Percentiles rank a stretch among this genome's conserved stretches.
Evolutionary conservation across 495 filamentous ascomycete genomes (phyloP).

Genomic region (Cryomyces antarcticus): DNA sequence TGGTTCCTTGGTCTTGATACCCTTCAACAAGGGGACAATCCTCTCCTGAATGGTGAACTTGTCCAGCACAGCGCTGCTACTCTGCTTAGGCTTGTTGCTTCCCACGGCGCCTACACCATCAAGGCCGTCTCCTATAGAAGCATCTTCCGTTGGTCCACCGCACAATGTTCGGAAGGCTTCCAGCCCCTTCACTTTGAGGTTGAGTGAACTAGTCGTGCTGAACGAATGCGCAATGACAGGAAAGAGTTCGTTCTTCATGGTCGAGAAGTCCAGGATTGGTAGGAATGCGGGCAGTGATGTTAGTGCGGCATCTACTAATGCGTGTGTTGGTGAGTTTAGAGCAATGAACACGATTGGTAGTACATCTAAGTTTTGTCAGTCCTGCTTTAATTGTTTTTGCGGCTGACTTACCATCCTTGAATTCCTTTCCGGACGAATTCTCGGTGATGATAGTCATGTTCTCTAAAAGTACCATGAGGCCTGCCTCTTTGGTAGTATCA

Average conservation of each 20-base stretch:
- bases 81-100: slow-evolving; percentile 2
- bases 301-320: slow-evolving; percentile 66
- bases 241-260: slow-evolving; percentile 88
- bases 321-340: slow-evolving; percentile 73
- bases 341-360: slow-evolving; percentile 64
- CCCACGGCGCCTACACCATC: slow-evolving; percentile 28
- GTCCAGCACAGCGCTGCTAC: slow-evolving; percentile 58
- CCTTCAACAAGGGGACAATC: slow-evolving; percentile 72
- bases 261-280: slow-evolving; percentile 77
- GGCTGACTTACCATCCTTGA: slow-evolving; percentile 57
- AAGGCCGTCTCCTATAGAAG: slow-evolving; percentile 36
- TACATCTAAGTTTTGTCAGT: slow-evolving; percentile 36
- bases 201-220: slow-evolving; percentile 74
- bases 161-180: slow-evolving; percentile 82
- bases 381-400: neutral
- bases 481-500: slow-evolving; percentile 70
- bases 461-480: slow-evolving; percentile 72
- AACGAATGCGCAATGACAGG: slow-evolving; percentile 78
- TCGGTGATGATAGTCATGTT: slow-evolving; percentile 53
- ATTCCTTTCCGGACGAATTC: slow-evolving; percentile 75
- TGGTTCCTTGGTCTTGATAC: slow-evolving; percentile 92
- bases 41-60: slow-evolving; percentile 97
- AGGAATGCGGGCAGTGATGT: slow-evolving; percentile 52
- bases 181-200: slow-evolving; percentile 78
- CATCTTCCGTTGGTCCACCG: slow-evolving; percentile 35